Base-by-base conservation (phyloP, 139 green algal genomes). In the Ettlia oleoabundans region DNA sequence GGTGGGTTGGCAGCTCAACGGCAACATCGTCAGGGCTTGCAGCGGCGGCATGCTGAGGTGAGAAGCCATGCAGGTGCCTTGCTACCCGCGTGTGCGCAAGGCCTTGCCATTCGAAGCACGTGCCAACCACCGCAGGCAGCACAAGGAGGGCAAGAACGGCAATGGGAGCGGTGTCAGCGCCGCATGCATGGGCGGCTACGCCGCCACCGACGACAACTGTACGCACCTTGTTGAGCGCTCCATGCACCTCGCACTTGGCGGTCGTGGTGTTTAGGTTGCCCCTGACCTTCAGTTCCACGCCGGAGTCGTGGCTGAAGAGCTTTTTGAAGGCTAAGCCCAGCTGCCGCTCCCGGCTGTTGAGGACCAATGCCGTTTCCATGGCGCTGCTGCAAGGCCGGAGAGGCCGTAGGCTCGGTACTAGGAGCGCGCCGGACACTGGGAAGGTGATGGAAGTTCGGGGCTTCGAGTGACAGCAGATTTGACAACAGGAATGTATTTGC, bases 281-380 rank as follows among this genome's bases (percentile, higher is more conserved):
- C 32, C 40, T 24, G 8, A 86, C 66, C 26, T 86, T 86, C 15
- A 86, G 69, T 42, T 53, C 30, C 26, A 86, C 47, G 0, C 62
- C 82, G 18, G 42, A 71, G 22, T 53, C 30, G 37, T 79, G 65
- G 4, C 63, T 10, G 4, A 86, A 83, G 9, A 32, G 51, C 35
- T 86, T 86, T 61, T 86, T 86, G 40, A 82, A 81, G 19, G 13
- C 4, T 2, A 86, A 35, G 13, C 81, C 63, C 42, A 86, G 74
- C 63, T 82, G 55, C 10, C 40, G 35, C 10, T 52, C 35, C 18
- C 10, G 40, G 73, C 64, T 82, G 66, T 73, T 74, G 8, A 86
- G 47, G n/a, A 24, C 24, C 4, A 86, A 55, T 7, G 30, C 61
- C 0, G 63, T 72, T 38, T 86, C 82, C 82, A 86, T 86, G 52